Percentiles rank a stretch among this genome's conserved stretches.
These are phyloP conservation scores for Chlorophyllum brunneum DNA, from an alignment of 768 basidiomycete genomes.

Conservation along the genomic window DNA sequence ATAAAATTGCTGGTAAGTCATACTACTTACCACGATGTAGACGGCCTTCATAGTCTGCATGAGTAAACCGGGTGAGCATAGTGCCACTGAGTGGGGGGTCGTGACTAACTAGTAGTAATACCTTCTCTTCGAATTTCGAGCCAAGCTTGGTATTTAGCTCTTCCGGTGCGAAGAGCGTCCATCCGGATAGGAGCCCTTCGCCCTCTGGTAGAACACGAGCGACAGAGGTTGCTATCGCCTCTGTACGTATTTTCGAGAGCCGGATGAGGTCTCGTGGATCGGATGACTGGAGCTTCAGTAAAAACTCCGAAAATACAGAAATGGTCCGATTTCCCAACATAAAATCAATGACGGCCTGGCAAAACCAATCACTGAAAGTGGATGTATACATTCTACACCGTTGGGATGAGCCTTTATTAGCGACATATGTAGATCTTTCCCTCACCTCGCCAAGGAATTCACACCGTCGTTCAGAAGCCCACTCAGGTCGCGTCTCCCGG, in stretches of 20 bases:
- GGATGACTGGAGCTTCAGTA: slow-evolving; percentile 83
- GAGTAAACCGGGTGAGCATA: not conserved
- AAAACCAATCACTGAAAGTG: slow-evolving; percentile 94
- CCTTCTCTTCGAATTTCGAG: slow-evolving; percentile 92
- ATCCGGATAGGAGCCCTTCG: slow-evolving; percentile 77
- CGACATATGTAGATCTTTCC: not conserved
- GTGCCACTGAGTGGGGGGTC: slow-evolving; percentile 8
- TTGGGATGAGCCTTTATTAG: not conserved
- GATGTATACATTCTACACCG: slow-evolving; percentile 75
- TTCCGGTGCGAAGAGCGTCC: slow-evolving; percentile 89
- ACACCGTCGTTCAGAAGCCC: slow-evolving; percentile 95
- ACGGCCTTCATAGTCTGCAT: slow-evolving; percentile 47
- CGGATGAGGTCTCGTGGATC: slow-evolving; percentile 89
- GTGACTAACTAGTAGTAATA: slow-evolving; percentile 71
- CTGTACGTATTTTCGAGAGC: slow-evolving; percentile 83
- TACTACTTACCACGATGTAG: slow-evolving; percentile 68
- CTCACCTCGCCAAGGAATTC: slow-evolving; percentile 82
- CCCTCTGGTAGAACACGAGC: slow-evolving; percentile 72
- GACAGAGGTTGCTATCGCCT: slow-evolving; percentile 88
- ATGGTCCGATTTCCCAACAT: slow-evolving; percentile 84
- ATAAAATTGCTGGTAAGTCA: not conserved
- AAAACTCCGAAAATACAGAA: slow-evolving; percentile 90
- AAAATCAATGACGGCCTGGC: slow-evolving; percentile 92
- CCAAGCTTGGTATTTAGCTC: slow-evolving; percentile 66
- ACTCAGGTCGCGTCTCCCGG: slow-evolving; percentile 90